Conservation (phyloP, 2,329 filamentous ascomycete species). For the Rhytidhysteron rufulum region DNA sequence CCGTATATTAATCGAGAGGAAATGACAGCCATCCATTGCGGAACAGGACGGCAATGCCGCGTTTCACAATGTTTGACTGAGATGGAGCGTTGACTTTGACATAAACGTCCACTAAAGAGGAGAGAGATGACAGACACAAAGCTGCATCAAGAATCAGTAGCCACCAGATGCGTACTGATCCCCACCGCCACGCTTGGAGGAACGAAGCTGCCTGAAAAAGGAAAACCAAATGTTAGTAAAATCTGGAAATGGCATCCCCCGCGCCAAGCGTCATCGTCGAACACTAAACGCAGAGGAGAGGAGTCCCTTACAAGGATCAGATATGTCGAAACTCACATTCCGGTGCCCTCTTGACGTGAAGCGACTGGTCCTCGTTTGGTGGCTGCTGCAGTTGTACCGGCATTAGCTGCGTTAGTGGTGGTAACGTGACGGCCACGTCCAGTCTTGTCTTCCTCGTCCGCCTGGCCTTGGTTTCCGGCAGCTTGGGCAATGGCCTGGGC, state of each 20-base stretch:
- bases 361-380: constrained; percentile 69
- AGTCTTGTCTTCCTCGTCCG: constrained; percentile 72
- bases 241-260: constrained; percentile 53
- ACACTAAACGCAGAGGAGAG: constrained; percentile 82
- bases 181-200: constrained; percentile 46
- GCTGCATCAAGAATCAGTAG: constrained; percentile 45
- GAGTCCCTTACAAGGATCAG: constrained; percentile 85
- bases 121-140: constrained; percentile 38
- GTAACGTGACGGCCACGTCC: constrained; percentile 54
- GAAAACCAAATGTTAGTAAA: constrained; percentile 44
- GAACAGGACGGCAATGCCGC: constrained; percentile 41
- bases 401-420: constrained; percentile 63
- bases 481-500: constrained; percentile 89
- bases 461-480: constrained; percentile 60
- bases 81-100: constrained; percentile 18
- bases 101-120: constrained; percentile 33
- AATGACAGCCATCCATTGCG: constrained; percentile 34
- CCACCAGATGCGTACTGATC: constrained; percentile 46
- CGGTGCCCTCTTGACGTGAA: constrained; percentile 80
- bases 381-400: constrained; percentile 54
- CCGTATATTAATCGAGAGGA: constrained; percentile 33
- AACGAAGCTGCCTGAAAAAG: constrained; percentile 49
- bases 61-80: constrained; percentile 39
- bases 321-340: constrained; percentile 89
- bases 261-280: constrained; percentile 69